A percentile compares a stretch with the other conserved stretches of the same genome.
Evolutionary conservation across 164 flowering plant species (phyloP).

Genomic region (Kalanchoe fedtschenkoi): DNA sequence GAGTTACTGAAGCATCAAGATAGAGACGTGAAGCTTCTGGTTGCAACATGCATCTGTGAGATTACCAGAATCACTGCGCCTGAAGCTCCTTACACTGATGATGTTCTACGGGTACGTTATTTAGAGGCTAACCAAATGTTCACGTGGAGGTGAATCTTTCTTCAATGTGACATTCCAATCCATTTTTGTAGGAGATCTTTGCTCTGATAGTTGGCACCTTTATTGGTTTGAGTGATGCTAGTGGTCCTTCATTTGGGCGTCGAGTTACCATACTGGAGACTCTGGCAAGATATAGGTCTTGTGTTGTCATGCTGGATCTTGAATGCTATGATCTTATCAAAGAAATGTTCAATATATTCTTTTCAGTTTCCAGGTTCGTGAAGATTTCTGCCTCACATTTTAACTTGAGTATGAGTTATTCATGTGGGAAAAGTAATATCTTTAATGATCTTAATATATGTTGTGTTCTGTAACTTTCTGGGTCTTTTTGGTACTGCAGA

Average conservation of each 20-base stretch:
- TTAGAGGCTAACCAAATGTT: neutral
- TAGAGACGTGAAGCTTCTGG: conserved; percentile 77
- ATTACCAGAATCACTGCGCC: conserved; percentile 96
- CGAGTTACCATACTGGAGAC: conserved; percentile 89
- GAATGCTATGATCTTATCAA: conserved; percentile 87
- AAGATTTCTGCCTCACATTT: neutral
- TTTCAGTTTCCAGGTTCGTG: conserved; percentile 74
- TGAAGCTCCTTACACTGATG: conserved; percentile 89
- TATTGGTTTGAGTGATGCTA: conserved; percentile 64
- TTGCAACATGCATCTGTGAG: conserved; percentile 87
- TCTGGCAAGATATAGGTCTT: conserved; percentile 89
- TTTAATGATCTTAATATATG: neutral
- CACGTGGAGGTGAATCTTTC: neutral
- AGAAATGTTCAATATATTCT: conserved; percentile 70
- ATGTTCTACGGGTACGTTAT: conserved; percentile 59
- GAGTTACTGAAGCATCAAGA: conserved; percentile 83
- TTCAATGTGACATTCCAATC: conserved; percentile 11
- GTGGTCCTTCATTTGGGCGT: conserved; percentile 78
- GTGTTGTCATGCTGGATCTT: conserved; percentile 97
- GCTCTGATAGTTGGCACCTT: conserved; percentile 74
- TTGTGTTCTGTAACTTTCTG: neutral
- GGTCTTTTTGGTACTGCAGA: conserved; percentile 33
- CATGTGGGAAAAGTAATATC: neutral
- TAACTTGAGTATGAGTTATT: neutral
- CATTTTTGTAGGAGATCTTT: conserved; percentile 67